phyloP scores from a whole-genome alignment of 2,329 filamentous ascomycete species.

The Magnaporthales sp. region DNA sequence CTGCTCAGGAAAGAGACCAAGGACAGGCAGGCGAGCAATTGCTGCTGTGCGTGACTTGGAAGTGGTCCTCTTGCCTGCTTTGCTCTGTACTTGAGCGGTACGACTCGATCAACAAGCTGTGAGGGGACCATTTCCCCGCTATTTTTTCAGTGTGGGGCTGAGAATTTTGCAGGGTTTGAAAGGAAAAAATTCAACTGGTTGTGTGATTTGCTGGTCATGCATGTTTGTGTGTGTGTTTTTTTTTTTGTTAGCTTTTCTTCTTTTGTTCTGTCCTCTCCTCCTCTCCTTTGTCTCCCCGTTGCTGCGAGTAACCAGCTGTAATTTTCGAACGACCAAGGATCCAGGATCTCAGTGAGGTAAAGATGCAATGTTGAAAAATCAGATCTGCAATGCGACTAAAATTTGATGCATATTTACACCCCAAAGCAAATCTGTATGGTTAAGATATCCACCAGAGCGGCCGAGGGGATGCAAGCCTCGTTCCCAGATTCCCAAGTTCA shows the following conservation, averaged over 20 bases:
- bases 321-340: neutral
- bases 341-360: neutral
- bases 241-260: neutral
- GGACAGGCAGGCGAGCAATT: neutral
- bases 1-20: neutral
- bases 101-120: slow-evolving; percentile 1
- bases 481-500: neutral
- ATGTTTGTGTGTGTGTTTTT: neutral
- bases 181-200: slow-evolving; percentile 4
- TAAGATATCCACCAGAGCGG: neutral
- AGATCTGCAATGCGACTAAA: neutral
- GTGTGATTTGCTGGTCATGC: slow-evolving; percentile 1
- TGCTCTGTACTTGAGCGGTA: neutral
- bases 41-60: neutral
- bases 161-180: slow-evolving; percentile 5
- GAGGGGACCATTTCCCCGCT: neutral
- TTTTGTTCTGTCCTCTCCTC: neutral
- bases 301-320: neutral
- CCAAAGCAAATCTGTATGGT: neutral
- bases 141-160: slow-evolving; percentile 3
- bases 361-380: neutral
- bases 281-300: neutral
- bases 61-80: slow-evolving; percentile 1
- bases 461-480: neutral
- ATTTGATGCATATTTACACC: neutral